Conservation (phyloP, 1,284 basidiomycete species). For the Cerioporus squamosus region DNA sequence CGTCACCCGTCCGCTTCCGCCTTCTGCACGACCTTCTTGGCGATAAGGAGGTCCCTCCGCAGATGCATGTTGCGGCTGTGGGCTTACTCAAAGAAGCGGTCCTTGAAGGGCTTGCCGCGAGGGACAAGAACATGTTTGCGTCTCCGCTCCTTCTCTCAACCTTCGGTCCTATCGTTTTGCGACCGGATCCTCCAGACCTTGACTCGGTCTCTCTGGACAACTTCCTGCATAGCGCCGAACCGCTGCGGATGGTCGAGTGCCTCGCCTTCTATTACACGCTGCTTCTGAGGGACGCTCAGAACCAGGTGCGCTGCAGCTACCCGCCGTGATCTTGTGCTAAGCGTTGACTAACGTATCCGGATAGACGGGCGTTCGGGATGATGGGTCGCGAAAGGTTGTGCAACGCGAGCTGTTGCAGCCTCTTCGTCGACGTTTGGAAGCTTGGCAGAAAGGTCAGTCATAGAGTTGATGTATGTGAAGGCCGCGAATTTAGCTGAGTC, state of each 20-base stretch:
- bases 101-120: constrained; percentile 50
- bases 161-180: constrained; percentile 56
- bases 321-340: background rate
- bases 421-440: constrained; percentile 29
- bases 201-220: constrained; percentile 32
- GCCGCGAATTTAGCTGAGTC: background rate
- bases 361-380: constrained; percentile 58
- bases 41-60: constrained; percentile 51
- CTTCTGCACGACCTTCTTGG: constrained; percentile 56
- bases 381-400: constrained; percentile 36
- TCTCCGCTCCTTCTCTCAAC: constrained; percentile 51
- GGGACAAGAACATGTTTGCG: constrained; percentile 46
- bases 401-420: constrained; percentile 35
- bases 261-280: constrained; percentile 58
- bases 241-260: constrained; percentile 53
- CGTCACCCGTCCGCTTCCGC: constrained; percentile 52
- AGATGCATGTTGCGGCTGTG: constrained; percentile 68
- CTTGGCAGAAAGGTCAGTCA: constrained; percentile 32
- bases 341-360: background rate
- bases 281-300: constrained; percentile 48
- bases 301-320: constrained; percentile 40
- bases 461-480: background rate
- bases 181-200: constrained; percentile 50
- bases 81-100: constrained; percentile 70
- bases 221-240: constrained; percentile 53